phyloP scores from a whole-genome alignment of 331 rosid species.

The Spiraea crenata region DNA sequence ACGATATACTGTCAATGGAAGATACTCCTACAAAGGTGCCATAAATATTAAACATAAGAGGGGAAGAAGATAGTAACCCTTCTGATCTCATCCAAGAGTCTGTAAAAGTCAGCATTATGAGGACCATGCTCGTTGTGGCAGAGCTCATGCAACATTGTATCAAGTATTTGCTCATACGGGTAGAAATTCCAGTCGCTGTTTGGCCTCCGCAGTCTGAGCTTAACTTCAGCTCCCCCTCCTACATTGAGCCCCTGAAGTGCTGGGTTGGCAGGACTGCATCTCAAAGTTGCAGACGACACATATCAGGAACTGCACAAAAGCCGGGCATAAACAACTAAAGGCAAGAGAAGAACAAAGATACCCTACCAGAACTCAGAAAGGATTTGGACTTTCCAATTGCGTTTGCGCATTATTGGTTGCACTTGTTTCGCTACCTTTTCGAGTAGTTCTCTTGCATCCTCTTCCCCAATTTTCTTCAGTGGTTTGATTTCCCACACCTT shows the following conservation, averaged over 20 bases:
- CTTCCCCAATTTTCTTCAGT: constrained; percentile 53
- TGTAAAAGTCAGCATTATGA: constrained; percentile 56
- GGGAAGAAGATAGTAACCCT: constrained; percentile 32
- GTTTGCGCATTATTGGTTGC: constrained; percentile 57
- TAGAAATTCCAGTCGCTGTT: constrained; percentile 55
- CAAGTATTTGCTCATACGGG: constrained; percentile 58
- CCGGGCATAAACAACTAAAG: constrained; percentile 6
- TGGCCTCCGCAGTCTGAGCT: constrained; percentile 54
- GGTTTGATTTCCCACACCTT: constrained; percentile 60
- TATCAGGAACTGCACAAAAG: background rate
- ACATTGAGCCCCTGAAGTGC: constrained; percentile 54
- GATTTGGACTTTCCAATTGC: constrained; percentile 53
- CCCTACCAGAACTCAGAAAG: constrained; percentile 59
- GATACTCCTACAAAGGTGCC: background rate
- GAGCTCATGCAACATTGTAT: constrained; percentile 68
- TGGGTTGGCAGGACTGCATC: constrained; percentile 59
- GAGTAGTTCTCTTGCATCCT: constrained; percentile 53
- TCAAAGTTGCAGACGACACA: constrained; percentile 20
- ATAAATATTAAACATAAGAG: background rate
- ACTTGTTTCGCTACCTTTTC: constrained; percentile 51
- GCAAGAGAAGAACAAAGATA: background rate
- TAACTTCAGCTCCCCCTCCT: constrained; percentile 55
- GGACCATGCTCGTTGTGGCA: constrained; percentile 60
- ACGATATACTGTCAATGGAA: background rate
- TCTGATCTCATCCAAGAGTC: constrained; percentile 58